A percentile compares a stretch with the other conserved stretches of the same genome.
Conservation (phyloP, 2,329 filamentous ascomycete genomes). For the Penicillium sp. region DNA sequence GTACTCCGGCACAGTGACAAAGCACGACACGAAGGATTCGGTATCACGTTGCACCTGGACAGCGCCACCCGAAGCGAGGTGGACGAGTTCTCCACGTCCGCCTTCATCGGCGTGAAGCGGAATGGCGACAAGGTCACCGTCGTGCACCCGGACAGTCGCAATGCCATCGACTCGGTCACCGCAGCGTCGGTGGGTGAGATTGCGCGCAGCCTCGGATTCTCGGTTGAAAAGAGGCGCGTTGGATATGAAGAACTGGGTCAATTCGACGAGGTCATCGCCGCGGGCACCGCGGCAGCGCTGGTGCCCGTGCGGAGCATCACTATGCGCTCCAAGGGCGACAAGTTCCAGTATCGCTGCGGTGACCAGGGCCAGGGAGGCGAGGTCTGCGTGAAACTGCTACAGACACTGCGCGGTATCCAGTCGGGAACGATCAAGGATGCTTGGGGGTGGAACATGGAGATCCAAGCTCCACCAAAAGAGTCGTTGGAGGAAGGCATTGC, state of each 20-base stretch:
- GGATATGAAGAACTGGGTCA: slow-evolving; percentile 59
- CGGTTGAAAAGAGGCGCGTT: slow-evolving; percentile 69
- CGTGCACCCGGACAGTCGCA: slow-evolving; percentile 82
- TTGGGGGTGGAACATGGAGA: slow-evolving; percentile 65
- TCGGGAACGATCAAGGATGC: slow-evolving; percentile 72
- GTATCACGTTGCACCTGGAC: slow-evolving; percentile 93
- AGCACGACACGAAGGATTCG: slow-evolving; percentile 74
- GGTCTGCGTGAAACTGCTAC: slow-evolving; percentile 68
- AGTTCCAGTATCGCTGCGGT: slow-evolving; percentile 53
- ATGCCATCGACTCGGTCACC: slow-evolving; percentile 84
- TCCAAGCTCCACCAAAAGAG: slow-evolving; percentile 35
- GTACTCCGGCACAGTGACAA: slow-evolving; percentile 84
- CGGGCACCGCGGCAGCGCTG: slow-evolving; percentile 84
- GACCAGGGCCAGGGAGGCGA: slow-evolving; percentile 57
- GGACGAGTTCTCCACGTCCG: slow-evolving; percentile 93
- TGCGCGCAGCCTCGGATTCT: slow-evolving; percentile 74
- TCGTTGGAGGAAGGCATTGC: slow-evolving; percentile 26
- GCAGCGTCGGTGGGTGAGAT: slow-evolving; percentile 75
- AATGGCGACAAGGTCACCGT: slow-evolving; percentile 64
- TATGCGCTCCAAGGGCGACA: slow-evolving; percentile 58
- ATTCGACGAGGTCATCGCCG: slow-evolving; percentile 82
- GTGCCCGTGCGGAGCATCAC: slow-evolving; percentile 92
- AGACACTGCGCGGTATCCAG: slow-evolving; percentile 81
- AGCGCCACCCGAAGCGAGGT: slow-evolving; percentile 79
- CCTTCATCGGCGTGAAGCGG: slow-evolving; percentile 77